Evolutionary conservation across 805 yeast genomes (phyloP).

Genomic region (Spencermartinsiella europaea): DNA sequence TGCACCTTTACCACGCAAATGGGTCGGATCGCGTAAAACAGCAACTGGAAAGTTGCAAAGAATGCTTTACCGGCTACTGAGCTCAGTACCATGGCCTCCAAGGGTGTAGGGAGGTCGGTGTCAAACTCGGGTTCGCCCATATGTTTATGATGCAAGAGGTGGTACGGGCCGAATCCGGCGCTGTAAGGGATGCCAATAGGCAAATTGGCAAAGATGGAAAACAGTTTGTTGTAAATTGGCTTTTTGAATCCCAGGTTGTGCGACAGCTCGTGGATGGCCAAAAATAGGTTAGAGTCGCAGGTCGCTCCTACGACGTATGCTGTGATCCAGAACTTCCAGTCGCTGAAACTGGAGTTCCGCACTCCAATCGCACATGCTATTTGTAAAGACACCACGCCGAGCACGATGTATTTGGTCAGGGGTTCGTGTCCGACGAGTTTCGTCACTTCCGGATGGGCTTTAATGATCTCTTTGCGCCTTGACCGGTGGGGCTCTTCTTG

Average conservation of each 20-base stretch:
- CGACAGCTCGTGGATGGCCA: constrained; percentile 83
- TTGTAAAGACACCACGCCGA: constrained; percentile 64
- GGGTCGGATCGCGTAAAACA: constrained; percentile 87
- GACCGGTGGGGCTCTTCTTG: constrained; percentile 75
- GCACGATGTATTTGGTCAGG: constrained; percentile 68
- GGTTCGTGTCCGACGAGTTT: constrained; percentile 86
- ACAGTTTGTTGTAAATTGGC: constrained; percentile 72
- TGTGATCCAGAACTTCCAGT: constrained; percentile 49
- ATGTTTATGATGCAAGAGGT: constrained; percentile 85
- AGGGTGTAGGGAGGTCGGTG: constrained; percentile 79
- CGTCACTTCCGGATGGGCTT: constrained; percentile 71
- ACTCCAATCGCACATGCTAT: constrained; percentile 57
- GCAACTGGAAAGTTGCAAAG: constrained; percentile 82
- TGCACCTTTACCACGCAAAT: constrained; percentile 74
- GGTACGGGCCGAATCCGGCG: constrained; percentile 86
- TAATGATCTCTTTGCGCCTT: constrained; percentile 67
- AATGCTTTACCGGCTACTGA: constrained; percentile 82
- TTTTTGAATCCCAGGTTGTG: constrained; percentile 80
- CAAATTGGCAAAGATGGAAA: constrained; percentile 68
- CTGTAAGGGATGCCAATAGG: constrained; percentile 90
- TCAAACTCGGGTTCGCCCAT: constrained; percentile 79
- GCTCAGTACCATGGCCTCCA: constrained; percentile 70
- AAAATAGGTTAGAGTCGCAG: constrained; percentile 72
- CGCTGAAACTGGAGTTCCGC: constrained; percentile 48
- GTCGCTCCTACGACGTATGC: constrained; percentile 86